A percentile compares a stretch with the other conserved stretches of the same genome.
Conservation (phyloP, 2,329 filamentous ascomycete species). For the Pyrenochaeta sp. region DNA sequence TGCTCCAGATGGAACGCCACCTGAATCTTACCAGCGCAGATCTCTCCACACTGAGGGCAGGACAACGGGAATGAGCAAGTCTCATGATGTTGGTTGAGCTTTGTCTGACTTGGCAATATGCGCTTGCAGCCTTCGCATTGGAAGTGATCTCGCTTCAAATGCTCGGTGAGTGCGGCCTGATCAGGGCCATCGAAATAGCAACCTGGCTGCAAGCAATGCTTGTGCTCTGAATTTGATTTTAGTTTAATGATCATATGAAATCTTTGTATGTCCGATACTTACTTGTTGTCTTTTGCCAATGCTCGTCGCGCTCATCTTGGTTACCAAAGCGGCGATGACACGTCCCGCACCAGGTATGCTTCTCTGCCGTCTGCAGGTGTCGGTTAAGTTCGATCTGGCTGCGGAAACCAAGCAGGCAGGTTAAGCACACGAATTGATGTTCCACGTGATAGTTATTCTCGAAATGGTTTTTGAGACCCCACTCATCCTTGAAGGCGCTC, state of each 20-base stretch:
- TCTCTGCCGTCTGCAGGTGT: constrained; percentile 34
- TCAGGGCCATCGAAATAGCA: constrained; percentile 42
- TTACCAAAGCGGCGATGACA: constrained; percentile 39
- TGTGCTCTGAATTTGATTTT: constrained; percentile 28
- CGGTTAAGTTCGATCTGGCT: constrained; percentile 27
- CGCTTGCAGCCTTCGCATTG: constrained; percentile 40
- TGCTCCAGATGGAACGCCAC: constrained; percentile 29
- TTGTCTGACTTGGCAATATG: constrained; percentile 39
- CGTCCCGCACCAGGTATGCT: constrained; percentile 41
- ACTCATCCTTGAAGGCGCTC: constrained; percentile 44
- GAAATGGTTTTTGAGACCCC: constrained; percentile 44
- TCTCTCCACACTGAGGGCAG: constrained; percentile 29
- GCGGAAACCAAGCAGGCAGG: constrained; percentile 38
- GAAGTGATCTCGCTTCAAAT: constrained; percentile 41
- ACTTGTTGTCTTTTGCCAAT: constrained; percentile 42
- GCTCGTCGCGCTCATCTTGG: constrained; percentile 43
- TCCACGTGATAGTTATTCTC: constrained; percentile 42
- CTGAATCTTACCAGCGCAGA: constrained; percentile 28
- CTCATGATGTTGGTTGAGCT: constrained; percentile 35
- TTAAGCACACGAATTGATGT: constrained; percentile 40
- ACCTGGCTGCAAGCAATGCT: constrained; percentile 43
- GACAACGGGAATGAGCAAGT: constrained; percentile 25
- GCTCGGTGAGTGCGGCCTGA: constrained; percentile 25
- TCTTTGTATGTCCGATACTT: constrained; percentile 1
- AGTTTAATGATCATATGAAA: not conserved